phyloP scores from a whole-genome alignment of 148 eudicot genomes.

The Cornus suecica region DNA sequence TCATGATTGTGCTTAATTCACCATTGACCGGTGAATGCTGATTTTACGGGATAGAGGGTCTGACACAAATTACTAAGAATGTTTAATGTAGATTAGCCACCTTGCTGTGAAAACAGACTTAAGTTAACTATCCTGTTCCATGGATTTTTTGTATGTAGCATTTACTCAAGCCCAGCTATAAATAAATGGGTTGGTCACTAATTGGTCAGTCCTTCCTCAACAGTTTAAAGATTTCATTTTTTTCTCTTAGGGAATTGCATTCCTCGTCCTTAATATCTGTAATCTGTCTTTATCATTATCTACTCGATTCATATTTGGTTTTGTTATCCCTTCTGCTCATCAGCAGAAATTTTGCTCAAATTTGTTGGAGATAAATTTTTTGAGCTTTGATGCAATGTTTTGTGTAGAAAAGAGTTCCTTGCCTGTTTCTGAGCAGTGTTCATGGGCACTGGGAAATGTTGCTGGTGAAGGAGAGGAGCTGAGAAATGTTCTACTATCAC shows the following conservation, averaged over 20 bases:
- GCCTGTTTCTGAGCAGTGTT: slow-evolving; percentile 97
- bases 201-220: too few relatives aligned
- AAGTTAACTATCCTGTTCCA: too few relatives aligned
- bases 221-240: slow-evolving; percentile 2
- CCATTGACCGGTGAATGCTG: not conserved
- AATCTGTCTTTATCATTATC: not conserved
- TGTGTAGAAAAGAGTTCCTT: slow-evolving; percentile 69
- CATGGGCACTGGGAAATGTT: slow-evolving; percentile 99
- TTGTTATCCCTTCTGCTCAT: not conserved
- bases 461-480: slow-evolving; percentile 97
- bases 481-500: slow-evolving; percentile 72
- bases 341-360: not conserved
- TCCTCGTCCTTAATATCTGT: not conserved
- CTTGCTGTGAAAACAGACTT: too few relatives aligned
- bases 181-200: too few relatives aligned
- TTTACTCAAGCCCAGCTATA: too few relatives aligned
- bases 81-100: too few relatives aligned
- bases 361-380: slow-evolving; percentile 3
- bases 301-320: not conserved
- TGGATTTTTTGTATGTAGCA: too few relatives aligned
- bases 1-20: not conserved
- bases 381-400: not conserved
- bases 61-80: too few relatives aligned
- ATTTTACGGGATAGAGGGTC: too few relatives aligned
- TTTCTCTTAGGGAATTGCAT: not conserved